Conservation (phyloP, 139 green algal genomes). For the Limnomonas spitsbergensis region DNA sequence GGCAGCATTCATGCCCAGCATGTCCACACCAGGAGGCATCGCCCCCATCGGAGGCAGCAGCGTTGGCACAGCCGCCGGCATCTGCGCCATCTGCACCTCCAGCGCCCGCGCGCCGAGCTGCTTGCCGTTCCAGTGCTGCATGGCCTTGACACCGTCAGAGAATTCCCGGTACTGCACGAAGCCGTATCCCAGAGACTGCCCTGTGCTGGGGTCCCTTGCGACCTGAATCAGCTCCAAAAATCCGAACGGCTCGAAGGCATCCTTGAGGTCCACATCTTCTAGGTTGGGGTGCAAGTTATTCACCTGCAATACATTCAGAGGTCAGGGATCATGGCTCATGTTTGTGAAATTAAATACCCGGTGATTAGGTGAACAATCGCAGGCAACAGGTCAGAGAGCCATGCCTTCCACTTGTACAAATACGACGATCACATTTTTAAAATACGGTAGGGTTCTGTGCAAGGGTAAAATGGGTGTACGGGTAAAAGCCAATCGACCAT, state of each 20-base stretch:
- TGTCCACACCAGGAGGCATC: background rate
- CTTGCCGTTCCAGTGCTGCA: constrained; percentile 21
- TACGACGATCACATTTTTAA: too few relatives aligned
- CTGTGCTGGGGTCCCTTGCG: constrained; percentile 12
- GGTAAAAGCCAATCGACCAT: too few relatives aligned
- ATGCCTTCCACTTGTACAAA: too few relatives aligned
- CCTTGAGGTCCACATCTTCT: constrained; percentile 64
- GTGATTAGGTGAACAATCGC: too few relatives aligned
- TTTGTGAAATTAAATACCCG: too few relatives aligned
- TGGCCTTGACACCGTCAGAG: constrained; percentile 22
- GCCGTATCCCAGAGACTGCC: constrained; percentile 19
- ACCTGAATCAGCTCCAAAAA: constrained; percentile 21
- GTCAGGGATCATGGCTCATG: background rate
- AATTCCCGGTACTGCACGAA: constrained; percentile 29
- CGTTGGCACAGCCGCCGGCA: background rate
- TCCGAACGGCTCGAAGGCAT: constrained; percentile 16
- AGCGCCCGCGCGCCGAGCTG: background rate
- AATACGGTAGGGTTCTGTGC: too few relatives aligned
- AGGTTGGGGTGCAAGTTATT: constrained; percentile 48
- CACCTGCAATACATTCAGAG: too few relatives aligned
- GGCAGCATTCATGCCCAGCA: background rate
- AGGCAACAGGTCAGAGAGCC: too few relatives aligned
- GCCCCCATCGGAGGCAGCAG: constrained; percentile 1
- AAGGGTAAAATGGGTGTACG: too few relatives aligned
- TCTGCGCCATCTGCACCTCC: background rate